These are phyloP conservation scores for Verticillium isaacii DNA, from an alignment of 2,329 filamentous ascomycete genomes.

Conservation along the genomic window DNA sequence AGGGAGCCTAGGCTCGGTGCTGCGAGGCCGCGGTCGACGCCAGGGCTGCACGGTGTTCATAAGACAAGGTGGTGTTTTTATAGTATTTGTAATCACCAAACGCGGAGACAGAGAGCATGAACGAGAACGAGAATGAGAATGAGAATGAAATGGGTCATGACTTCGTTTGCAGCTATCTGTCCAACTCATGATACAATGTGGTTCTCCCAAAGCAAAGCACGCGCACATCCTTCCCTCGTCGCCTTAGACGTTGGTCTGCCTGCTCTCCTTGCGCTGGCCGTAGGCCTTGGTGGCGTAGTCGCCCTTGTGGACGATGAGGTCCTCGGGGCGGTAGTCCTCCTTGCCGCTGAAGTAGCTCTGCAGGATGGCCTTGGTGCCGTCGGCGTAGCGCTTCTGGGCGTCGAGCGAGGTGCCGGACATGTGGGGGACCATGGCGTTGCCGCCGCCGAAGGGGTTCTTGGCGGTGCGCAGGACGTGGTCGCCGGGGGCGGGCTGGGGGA, in stretches of 20 bases:
- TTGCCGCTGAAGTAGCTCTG: slow-evolving; percentile 85
- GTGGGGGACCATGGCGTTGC: slow-evolving; percentile 98
- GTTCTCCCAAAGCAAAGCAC: neutral
- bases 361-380: slow-evolving; percentile 84
- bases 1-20: neutral
- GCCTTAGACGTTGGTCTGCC: neutral
- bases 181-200: neutral
- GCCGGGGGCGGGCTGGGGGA: slow-evolving; percentile 91
- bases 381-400: slow-evolving; percentile 87
- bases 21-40: neutral
- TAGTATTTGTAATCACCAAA: slow-evolving; percentile 20
- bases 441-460: slow-evolving; percentile 91
- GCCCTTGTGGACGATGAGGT: slow-evolving; percentile 84
- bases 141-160: neutral
- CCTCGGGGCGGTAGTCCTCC: slow-evolving; percentile 82
- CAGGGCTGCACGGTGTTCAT: neutral
- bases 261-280: slow-evolving; percentile 61
- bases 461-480: slow-evolving; percentile 91
- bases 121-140: slow-evolving; percentile 28
- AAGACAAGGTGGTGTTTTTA: slow-evolving; percentile 13
- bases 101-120: slow-evolving; percentile 27
- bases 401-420: slow-evolving; percentile 99
- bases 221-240: too few relatives aligned
- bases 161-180: neutral
- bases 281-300: slow-evolving; percentile 96